Evolutionary conservation across 2,329 filamentous ascomycete genomes (phyloP), one percentile per base, ranked within the genome.

Genomic region (Hymenoscyphus fructigenus): DNA sequence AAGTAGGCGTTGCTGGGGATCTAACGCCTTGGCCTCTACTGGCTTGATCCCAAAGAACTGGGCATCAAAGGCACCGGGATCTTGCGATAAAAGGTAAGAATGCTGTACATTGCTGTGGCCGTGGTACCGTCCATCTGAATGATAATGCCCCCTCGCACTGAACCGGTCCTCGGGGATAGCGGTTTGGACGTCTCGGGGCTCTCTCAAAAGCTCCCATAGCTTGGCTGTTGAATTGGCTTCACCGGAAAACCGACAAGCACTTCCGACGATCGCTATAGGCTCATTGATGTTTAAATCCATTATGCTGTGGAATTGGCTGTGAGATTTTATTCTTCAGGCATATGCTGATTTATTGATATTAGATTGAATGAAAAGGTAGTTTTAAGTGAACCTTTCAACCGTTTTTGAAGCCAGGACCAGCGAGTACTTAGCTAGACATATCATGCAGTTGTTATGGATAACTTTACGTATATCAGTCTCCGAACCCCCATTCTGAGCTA

Each of bases 91-190:
- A n/a, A n/a, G n/a, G n/a, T n/a, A n/a, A n/a, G n/a, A n/a, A n/a
- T n/a, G n/a, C n/a, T n/a, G 15, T 38, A 64, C 62, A 26, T 64
- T 64, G 26, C 29, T 50, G 5, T 23, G 5, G 5, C 62, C 62
- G 28, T 59, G 57, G 32, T 55, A 20, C 9, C 32, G 10, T 4
- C 57, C 57, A 14, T 81, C 78, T 0, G 82, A 82, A 67, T 85
- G 83, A 67, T 81, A 84, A 70, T 82, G 84, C 14, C 81, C 81
- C 14, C 80, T 75, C 28, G 82, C 77, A 44, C 84, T 83, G 66
- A 85, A 78, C 3, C 83, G 44, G 59, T 32, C 29, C 41, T 57
- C 71, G 32, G 70, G 66, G 53, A 60, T 59, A 6, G 56, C 78
- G 0, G 79, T 79, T 81, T 81, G 84, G n/a, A 82, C 81, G 36